Base-by-base conservation (phyloP, 345 rosid species). In the Populus tremula region DNA sequence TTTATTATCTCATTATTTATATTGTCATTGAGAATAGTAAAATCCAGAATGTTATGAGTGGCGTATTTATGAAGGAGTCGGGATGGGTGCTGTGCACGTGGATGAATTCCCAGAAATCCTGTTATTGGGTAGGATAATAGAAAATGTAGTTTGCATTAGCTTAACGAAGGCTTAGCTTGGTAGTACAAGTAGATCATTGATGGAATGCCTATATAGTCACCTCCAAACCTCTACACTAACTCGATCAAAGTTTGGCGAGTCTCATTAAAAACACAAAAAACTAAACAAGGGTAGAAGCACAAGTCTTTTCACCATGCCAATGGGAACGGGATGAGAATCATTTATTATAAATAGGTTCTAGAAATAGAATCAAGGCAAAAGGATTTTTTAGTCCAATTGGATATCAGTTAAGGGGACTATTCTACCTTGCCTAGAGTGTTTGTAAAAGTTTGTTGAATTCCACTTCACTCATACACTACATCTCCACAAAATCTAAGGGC, bases 31-130 rank as follows among this genome's bases (percentile, higher is more conserved):
- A 56, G 35, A 82, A 45, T 61, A 43, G 18, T 3, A 70, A 78
- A 36, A 69, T 12, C 31, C 31, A 8, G 65, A 29, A n/a, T 69
- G 39, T 59, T n/a, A 10, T 62, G 39, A 61, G 23, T 6, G 38
- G 78, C 36, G 66, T 76, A 27, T 67, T 50, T 54, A 31, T 70
- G 54, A 31, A 45, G 59, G 31, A 45, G 8, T 78, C 49, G 72
- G 62, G 65, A 27, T 70, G 45, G 69, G n/a, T 43, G 23, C 9
- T 18, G 35, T 20, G 21, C 21, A 10, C 21, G 5, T 17, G 14
- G 33, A 36, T 6, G 49, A 8, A 59, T 36, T 38, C 64, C 29
- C 27, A 20, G 49, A 59, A 61, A 7, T 36, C 41, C 2, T 12
- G 17, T 59, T 36, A 49, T 59, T 18, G 17, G 43, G 21, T 61